These are phyloP conservation scores for Huntiella bhutanensis DNA, from an alignment of 2,329 filamentous ascomycete species.

Conservation along the genomic window DNA sequence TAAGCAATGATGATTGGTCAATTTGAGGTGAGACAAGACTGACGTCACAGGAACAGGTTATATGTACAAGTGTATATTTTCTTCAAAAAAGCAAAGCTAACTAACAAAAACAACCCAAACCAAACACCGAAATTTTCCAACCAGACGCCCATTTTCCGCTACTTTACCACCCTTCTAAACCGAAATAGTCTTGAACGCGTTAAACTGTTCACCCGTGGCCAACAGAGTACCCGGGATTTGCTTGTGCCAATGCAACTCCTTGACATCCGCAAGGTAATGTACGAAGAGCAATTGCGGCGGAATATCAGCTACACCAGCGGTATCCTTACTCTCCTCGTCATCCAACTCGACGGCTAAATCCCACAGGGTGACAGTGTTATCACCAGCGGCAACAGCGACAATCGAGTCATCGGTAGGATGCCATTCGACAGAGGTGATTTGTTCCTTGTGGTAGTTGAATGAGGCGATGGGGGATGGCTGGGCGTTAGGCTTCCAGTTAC, in stretches of 20 bases:
- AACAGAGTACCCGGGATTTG: slow-evolving; percentile 83
- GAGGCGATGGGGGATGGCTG: slow-evolving; percentile 68
- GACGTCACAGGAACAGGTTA: too few relatives aligned
- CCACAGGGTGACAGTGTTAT: slow-evolving; percentile 91
- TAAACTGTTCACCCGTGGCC: slow-evolving; percentile 80
- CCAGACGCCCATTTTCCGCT: background rate
- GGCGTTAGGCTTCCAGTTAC: slow-evolving; percentile 62
- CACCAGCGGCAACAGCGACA: slow-evolving; percentile 74
- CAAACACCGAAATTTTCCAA: background rate
- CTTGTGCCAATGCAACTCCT: slow-evolving; percentile 94
- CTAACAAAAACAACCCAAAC: too few relatives aligned
- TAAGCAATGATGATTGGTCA: too few relatives aligned
- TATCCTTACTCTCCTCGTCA: slow-evolving; percentile 87
- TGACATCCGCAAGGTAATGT: slow-evolving; percentile 86
- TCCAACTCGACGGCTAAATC: slow-evolving; percentile 92
- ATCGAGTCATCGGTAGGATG: slow-evolving; percentile 95
- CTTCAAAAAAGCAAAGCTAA: too few relatives aligned
- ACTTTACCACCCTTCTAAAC: slow-evolving; percentile 31
- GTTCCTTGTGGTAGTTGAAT: slow-evolving; percentile 90
- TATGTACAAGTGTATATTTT: too few relatives aligned
- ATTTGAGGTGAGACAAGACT: too few relatives aligned
- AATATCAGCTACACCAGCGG: slow-evolving; percentile 70
- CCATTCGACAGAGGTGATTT: slow-evolving; percentile 93
- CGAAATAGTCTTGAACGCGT: slow-evolving; percentile 68
- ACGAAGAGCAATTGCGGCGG: slow-evolving; percentile 91